Base-by-base conservation (phyloP, 1,284 basidiomycete species). In the Paramarasmius palmivorus region DNA sequence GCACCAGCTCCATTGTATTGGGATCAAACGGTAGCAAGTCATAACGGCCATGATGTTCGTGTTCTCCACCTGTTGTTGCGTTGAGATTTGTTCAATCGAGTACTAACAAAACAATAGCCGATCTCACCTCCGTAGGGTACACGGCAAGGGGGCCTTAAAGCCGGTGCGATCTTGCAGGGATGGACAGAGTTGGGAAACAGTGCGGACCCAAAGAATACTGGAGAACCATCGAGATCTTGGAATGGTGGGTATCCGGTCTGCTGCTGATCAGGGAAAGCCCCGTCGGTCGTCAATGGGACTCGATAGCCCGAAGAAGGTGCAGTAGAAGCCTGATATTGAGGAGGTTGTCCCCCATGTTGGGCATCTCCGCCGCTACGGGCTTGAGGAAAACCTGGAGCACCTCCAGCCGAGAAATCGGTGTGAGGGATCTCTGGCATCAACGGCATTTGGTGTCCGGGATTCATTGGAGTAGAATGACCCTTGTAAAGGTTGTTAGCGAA, bases 81-180 rank as follows among this genome's bases (percentile, higher is more conserved):
- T 40, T 40, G 12, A 40, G n/a, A 10, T 40, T 40, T 14, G 39
- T 37, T 37, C 36, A n/a, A n/a, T n/a, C n/a, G n/a, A n/a, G n/a
- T 12, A 32, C 29, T 32, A 12, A 6, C 29, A 32, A 32, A n/a
- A n/a, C n/a, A n/a, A 32, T 32, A 32, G 29, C 29, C 29, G 29
- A 32, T 32, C 29, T 12, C 29, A 32, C 29, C 29, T 7, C 80
- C 88, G 61, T 82, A 90, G 1, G 86, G 74, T 1, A 90, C 84
- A 22, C 76, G 69, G 64, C 83, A 73, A 48, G 76, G 65, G 8
- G 80, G 75, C 15, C 61, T 60, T n/a, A 89, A 75, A 59, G 74
- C 66, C 12, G 84, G 81, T 3, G 71, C 81, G 62, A 92, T 81
- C 73, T 92, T 92, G 78, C 90, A 91, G 7, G 89, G 89, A 58